Evolutionary conservation across 768 basidiomycete species (phyloP), one percentile per base, ranked within the genome.

Genomic region (Glaciozyma martinii): DNA sequence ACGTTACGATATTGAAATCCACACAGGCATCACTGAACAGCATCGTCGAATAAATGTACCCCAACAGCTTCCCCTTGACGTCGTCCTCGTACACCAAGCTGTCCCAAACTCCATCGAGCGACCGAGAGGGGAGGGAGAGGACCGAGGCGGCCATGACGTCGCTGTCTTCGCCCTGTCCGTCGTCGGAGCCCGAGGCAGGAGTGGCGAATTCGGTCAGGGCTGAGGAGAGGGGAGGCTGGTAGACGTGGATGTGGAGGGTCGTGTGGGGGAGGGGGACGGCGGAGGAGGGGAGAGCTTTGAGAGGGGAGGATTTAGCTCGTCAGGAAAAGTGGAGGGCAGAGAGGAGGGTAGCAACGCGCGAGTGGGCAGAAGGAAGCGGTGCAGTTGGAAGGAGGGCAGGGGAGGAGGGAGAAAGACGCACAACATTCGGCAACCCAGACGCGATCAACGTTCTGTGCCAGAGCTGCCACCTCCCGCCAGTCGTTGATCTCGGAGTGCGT

Each of bases 41-140:
- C 29, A 97, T 80, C 1, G 94, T 97, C 29, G 93, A 89, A 78
- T 94, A 86, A 66, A 98, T 92, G 75, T 95, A 97, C 75, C 65
- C 87, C 54, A 99, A 81, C 16, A 99, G 80, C 67, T 86, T 87
- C 63, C 85, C 78, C 76, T 98, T 99, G 73, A 97, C 85, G 66
- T 83, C 82, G 37, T 84, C 82, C 3, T 82, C 76, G 76, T 94
- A 99, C 74, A 98, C 87, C 71, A 99, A 76, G 56, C 87, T 79
- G 46, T 80, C 78, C 95, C 95, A 98, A 21, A 98, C 78, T 1
- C 94, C 92, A 65, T 98, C 94, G 81, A 89, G 86, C 47, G 80
- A 82, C 67, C 80, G 76, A 66, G 86, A 87, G 1, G 95, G 95
- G 54, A 99, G 81, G 61, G 93, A 88, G 74, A 88, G 88, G 25